These are phyloP conservation scores for Rhexocercosporidium sp. DNA, from an alignment of 2,329 filamentous ascomycete genomes.

Conservation along the genomic window DNA sequence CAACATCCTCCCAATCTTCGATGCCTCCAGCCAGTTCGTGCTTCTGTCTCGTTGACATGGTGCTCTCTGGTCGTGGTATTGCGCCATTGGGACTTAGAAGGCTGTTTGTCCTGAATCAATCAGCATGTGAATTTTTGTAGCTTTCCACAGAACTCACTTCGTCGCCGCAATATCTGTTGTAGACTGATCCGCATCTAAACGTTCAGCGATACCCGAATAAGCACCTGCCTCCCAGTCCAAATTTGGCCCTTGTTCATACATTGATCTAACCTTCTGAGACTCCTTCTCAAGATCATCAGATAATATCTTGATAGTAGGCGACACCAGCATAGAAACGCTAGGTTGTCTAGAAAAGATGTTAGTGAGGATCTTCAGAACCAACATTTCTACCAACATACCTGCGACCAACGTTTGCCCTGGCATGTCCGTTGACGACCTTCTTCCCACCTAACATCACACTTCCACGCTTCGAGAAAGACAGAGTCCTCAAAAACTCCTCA, in stretches of 20 bases:
- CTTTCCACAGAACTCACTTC: not conserved
- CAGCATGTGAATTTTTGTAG: conserved; percentile 22
- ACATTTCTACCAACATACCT: conserved; percentile 29
- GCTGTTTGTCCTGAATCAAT: conserved; percentile 28
- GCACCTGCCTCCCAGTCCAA: conserved; percentile 37
- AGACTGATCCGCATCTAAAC: not conserved
- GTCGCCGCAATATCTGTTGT: not conserved
- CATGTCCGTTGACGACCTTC: conserved; percentile 38
- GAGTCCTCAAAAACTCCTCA: conserved; percentile 59
- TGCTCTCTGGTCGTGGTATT: conserved; percentile 33
- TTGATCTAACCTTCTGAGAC: conserved; percentile 43
- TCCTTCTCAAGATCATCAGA: conserved; percentile 42
- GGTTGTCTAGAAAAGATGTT: conserved; percentile 34
- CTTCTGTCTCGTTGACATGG: conserved; percentile 38
- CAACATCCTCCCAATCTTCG: conserved; percentile 71
- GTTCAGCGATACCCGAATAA: conserved; percentile 20
- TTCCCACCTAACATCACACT: conserved; percentile 65
- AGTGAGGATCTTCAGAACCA: not conserved
- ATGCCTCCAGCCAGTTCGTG: conserved; percentile 62
- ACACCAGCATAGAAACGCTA: conserved; percentile 38
- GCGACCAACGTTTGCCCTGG: conserved; percentile 30
- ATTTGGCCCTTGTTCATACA: conserved; percentile 41
- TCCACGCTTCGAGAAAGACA: conserved; percentile 67
- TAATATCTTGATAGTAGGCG: conserved; percentile 34
- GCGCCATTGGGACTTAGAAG: conserved; percentile 27